Conservation (phyloP, 768 basidiomycete species). For the Suillus sp. region DNA sequence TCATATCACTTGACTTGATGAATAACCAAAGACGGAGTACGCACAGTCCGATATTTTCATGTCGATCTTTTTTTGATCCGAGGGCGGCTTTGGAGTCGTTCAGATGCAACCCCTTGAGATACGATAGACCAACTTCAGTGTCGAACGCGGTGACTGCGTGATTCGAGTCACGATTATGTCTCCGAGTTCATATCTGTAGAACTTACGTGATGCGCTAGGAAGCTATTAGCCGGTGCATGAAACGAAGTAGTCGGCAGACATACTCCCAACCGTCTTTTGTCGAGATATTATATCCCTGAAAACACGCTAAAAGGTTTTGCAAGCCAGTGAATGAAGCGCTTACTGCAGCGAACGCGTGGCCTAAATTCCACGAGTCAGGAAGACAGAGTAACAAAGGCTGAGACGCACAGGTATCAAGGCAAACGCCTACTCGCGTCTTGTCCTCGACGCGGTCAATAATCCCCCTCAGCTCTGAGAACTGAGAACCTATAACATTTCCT, state of each 20-base stretch:
- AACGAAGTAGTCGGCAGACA: conserved; percentile 30
- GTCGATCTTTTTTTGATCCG: conserved; percentile 72
- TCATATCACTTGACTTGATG: not conserved
- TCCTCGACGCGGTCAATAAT: conserved; percentile 75
- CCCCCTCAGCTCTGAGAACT: conserved; percentile 63
- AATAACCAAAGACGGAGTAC: conserved; percentile 28
- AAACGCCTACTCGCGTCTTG: conserved; percentile 77
- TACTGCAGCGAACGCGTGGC: conserved; percentile 80
- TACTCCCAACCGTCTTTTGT: conserved; percentile 73
- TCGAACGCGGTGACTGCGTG: conserved; percentile 64
- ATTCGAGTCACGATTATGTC: not conserved
- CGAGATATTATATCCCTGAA: conserved; percentile 79
- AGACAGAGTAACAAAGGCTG: not conserved
- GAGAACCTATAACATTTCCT: conserved; percentile 75
- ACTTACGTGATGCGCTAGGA: conserved; percentile 30
- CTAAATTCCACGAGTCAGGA: conserved; percentile 34
- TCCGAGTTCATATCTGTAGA: not conserved
- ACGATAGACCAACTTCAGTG: conserved; percentile 64
- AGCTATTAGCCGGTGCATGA: not conserved
- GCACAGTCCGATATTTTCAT: conserved; percentile 84
- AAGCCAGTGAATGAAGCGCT: conserved; percentile 20
- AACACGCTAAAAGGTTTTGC: not conserved
- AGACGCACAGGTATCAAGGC: conserved; percentile 78
- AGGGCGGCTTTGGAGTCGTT: conserved; percentile 78
- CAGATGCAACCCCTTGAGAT: conserved; percentile 81